Base-by-base conservation (phyloP, 1,284 basidiomycete genomes). In the Fomes fomentarius region DNA sequence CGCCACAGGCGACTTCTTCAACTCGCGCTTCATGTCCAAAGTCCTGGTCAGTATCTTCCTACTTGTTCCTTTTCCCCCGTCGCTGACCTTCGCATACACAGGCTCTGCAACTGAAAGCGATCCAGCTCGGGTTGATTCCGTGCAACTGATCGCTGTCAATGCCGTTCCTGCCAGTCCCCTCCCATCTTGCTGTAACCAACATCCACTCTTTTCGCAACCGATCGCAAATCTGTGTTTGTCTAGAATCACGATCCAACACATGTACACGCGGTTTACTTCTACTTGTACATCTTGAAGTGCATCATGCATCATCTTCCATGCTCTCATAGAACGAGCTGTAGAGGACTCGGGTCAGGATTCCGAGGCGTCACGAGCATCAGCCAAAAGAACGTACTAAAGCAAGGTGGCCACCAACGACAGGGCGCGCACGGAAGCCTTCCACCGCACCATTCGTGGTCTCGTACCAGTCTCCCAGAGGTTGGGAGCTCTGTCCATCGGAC, bases 401-500 rank as follows among this genome's bases (percentile, higher is more conserved):
- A 12, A 83, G 71, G 67, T 85, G 83, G 22, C 82, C 83, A 25
- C 83, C 82, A 11, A 80, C 82, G 11, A 84, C 83, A n/a, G 83
- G 82, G 21, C 83, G 74, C 5, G 82, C 82, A 43, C 76, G 73
- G 73, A 83, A 83, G 33, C 34, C 35, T 11, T 33, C 15, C 4
- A 22, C 30, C 2, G 35, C 31, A 4, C 82, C 82, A 50, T 78
- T 72, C 4, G 69, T 69, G 0, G 82, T 79, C 57, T 87, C 83
- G 64, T 87, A 87, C 83, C 79, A 83, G 60, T 87, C 84, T 1
- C 80, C 77, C 25, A 85, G 70, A 1, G 84, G 82, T 48, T 74
- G 72, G n/a, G 69, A 73, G 64, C 75, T 83, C 44, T 73, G 63
- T 15, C 80, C 80, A 49, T 78, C 72, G 0, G 80, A 75, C 6